phyloP scores from a whole-genome alignment of 176 grass and related monocot species.

The Aegilops bicornis region DNA sequence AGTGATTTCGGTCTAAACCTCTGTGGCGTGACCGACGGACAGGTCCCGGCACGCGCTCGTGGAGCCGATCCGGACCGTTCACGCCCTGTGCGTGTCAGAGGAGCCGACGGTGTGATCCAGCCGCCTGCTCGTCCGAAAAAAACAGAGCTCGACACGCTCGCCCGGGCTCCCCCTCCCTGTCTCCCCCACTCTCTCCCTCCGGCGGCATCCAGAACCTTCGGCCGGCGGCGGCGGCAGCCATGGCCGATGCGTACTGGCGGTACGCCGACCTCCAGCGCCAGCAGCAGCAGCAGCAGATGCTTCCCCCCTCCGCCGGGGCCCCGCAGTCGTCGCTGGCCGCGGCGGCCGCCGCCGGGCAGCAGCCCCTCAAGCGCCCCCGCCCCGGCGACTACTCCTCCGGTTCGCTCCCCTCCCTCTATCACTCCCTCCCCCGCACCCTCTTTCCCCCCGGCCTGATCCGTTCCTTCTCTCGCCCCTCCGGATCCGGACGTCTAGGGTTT shows the following conservation, averaged over 20 bases:
- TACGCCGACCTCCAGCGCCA: conserved; percentile 48
- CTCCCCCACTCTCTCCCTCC: neutral
- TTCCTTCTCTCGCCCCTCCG: neutral
- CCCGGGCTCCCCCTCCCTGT: neutral
- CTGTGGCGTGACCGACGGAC: too few species aligned
- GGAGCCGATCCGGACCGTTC: neutral
- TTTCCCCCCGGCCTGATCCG: neutral
- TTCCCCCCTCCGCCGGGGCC: neutral
- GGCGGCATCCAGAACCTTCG: conserved; percentile 1
- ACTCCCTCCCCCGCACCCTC: too few species aligned
- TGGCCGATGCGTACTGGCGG: conserved; percentile 80
- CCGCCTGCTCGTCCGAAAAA: neutral
- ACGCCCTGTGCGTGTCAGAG: neutral
- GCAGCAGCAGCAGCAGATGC: neutral
- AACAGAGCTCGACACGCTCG: neutral
- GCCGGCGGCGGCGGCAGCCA: neutral
- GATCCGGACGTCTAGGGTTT: conserved; percentile 16
- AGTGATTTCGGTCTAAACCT: too few species aligned
- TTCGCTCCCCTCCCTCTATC: neutral
- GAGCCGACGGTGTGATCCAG: neutral
- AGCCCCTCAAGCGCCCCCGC: conserved; percentile 52
- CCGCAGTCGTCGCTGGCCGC: conserved; percentile 2
- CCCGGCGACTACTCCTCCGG: conserved; percentile 52
- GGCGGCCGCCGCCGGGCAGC: neutral
- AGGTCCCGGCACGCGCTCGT: too few species aligned